Evolutionary conservation across 495 filamentous ascomycete species (phyloP).

Genomic region (Physcia stellaris): DNA sequence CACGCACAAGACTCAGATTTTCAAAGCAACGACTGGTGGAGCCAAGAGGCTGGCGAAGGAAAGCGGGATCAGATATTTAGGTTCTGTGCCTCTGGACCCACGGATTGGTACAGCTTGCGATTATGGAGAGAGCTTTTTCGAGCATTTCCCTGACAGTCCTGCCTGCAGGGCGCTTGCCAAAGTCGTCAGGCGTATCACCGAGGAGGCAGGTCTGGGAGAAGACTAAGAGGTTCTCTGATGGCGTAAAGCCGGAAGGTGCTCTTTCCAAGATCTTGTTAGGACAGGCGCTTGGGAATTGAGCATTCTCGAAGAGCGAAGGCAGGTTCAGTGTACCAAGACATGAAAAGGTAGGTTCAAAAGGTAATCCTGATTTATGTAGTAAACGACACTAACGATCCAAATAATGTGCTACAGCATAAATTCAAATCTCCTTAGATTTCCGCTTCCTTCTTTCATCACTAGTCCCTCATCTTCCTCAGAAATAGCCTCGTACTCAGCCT

Average conservation of each 20-base stretch:
- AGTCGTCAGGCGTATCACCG: constrained; percentile 59
- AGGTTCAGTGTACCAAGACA: no score
- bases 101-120: constrained; percentile 92
- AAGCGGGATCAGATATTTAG: constrained; percentile 75
- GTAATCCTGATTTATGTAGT: no score
- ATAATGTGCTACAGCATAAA: background rate
- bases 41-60: constrained; percentile 66
- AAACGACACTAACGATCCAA: no score
- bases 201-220: constrained; percentile 44
- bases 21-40: constrained; percentile 83
- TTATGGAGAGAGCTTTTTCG: constrained; percentile 94
- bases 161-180: constrained; percentile 62
- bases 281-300: background rate
- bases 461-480: background rate
- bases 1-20: constrained; percentile 68
- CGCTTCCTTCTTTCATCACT: background rate
- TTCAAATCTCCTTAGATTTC: background rate
- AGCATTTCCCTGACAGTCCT: constrained; percentile 82
- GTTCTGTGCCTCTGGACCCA: constrained; percentile 85
- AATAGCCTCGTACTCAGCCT: background rate
- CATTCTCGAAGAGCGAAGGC: no score
- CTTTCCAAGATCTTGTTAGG: constrained; percentile 6
- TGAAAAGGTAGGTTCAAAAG: no score
- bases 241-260: no score
- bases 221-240: no score